phyloP scores from a whole-genome alignment of 2,329 filamentous ascomycete genomes.

The Neofusicoccum umdonicola region DNA sequence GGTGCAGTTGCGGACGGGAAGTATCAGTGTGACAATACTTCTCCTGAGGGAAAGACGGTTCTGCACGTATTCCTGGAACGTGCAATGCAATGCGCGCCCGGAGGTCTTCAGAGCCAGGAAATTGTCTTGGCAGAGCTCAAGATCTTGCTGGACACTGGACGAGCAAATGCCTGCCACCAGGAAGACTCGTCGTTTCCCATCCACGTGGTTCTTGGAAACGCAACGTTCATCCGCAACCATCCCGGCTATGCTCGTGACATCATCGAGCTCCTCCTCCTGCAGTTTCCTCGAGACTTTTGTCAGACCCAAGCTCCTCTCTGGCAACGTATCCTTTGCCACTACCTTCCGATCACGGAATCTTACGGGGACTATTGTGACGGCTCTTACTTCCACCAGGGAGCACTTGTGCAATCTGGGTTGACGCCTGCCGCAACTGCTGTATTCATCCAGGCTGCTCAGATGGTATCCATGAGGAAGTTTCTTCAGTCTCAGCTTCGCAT shows the following conservation, averaged over 20 bases:
- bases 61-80: not conserved
- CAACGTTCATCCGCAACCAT: not conserved
- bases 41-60: not conserved
- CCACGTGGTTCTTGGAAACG: not conserved
- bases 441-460: not conserved
- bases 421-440: not conserved
- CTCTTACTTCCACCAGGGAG: not conserved
- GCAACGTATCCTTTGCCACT: not conserved
- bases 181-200: not conserved
- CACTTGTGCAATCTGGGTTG: not conserved
- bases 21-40: not conserved
- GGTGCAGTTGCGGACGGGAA: not conserved
- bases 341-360: not conserved
- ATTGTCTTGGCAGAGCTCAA: not conserved
- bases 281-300: not conserved
- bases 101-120: not conserved
- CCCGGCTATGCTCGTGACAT: not conserved
- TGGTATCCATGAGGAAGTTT: not conserved
- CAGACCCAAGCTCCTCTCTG: not conserved
- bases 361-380: not conserved
- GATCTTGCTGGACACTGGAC: not conserved
- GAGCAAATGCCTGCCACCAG: not conserved
- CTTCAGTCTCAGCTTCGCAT: not conserved
- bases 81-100: not conserved
- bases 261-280: not conserved